These are phyloP conservation scores for Phyllosticta ampelicida DNA, from an alignment of 2,329 filamentous ascomycete species.

Conservation along the genomic window DNA sequence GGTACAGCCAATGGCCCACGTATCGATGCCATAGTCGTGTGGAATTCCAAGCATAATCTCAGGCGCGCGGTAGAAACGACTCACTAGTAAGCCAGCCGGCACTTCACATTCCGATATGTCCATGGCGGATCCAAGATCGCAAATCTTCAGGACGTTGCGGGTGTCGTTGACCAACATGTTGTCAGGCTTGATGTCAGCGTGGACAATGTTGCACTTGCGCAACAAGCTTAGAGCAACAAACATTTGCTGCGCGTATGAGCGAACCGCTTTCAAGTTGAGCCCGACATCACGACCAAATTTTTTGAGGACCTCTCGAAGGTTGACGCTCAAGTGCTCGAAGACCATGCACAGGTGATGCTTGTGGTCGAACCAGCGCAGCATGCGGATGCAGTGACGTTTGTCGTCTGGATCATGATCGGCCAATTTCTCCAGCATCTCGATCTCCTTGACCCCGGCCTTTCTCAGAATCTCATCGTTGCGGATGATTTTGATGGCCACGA, in stretches of 20 bases:
- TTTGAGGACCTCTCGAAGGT: conserved; percentile 84
- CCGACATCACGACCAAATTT: conserved; percentile 93
- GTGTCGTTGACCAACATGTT: conserved; percentile 87
- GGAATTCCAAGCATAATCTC: conserved; percentile 77
- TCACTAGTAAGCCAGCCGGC: conserved; percentile 79
- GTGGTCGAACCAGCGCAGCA: conserved; percentile 82
- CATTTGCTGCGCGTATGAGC: conserved; percentile 86
- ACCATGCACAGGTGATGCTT: conserved; percentile 93
- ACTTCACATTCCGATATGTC: conserved; percentile 79
- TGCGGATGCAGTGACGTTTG: conserved; percentile 82
- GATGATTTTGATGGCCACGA: conserved; percentile 97
- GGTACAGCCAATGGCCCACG: conserved; percentile 97
- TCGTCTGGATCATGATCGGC: conserved; percentile 77
- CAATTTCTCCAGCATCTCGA: conserved; percentile 82
- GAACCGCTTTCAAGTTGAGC: conserved; percentile 78
- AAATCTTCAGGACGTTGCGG: conserved; percentile 81
- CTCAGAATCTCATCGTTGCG: conserved; percentile 66
- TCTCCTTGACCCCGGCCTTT: conserved; percentile 89
- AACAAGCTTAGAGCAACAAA: conserved; percentile 81
- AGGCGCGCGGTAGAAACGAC: conserved; percentile 91
- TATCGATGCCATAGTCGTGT: conserved; percentile 88
- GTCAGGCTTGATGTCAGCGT: conserved; percentile 95
- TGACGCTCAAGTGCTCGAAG: conserved; percentile 88
- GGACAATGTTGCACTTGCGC: conserved; percentile 84
- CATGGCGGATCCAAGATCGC: conserved; percentile 92